Base-by-base conservation (phyloP, 441 rosid species). In the Adansonia rubrostipa region DNA sequence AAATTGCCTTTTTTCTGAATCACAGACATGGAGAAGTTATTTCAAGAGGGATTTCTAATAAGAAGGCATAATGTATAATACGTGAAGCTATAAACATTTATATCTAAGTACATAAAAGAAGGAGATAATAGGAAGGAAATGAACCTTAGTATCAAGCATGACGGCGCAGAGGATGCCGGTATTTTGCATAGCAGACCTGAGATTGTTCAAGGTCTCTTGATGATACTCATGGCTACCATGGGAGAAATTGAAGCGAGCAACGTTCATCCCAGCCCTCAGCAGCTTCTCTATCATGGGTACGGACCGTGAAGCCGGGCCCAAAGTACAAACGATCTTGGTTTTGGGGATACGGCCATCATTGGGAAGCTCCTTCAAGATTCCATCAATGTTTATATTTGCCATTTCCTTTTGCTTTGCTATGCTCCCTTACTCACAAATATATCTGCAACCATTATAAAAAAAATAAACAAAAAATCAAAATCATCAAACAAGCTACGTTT, bases 81-180 rank as follows among this genome's bases (percentile, higher is more conserved):
- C 20, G 63, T 2, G 57, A 36, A 54, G 6, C 13, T 20, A 40
- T 56, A 0, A 66, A 22, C 0, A 6, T 57, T 73, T 77, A 9
- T 1, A 62, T 1, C 45, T 63, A 33, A 13, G 6, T 8, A 28
- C 67, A 33, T 6, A 72, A 71, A 71, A n/a, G 14, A 54, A 28
- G 22, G 24, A 50, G 45, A 50, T n/a, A 50, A 19, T 10, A 71
- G 9, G 40, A 77, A 56, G 74, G 63, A 54, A 45, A 80, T 28
- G 8, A 13, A 92, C 98, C 97, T 94, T 94, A 50, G 98, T 94
- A 64, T 94, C 98, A 36, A 94, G 97, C 97, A 94, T 93, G 82
- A 94, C 92, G 50, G 98, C 98, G 44, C 89, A 88, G 36, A 94
- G 94, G 78, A 92, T 89, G 82, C 88, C 91, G 4, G 95, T 89